Conservation (phyloP, 2,329 filamentous ascomycete genomes). For the Penicillium sp. region DNA sequence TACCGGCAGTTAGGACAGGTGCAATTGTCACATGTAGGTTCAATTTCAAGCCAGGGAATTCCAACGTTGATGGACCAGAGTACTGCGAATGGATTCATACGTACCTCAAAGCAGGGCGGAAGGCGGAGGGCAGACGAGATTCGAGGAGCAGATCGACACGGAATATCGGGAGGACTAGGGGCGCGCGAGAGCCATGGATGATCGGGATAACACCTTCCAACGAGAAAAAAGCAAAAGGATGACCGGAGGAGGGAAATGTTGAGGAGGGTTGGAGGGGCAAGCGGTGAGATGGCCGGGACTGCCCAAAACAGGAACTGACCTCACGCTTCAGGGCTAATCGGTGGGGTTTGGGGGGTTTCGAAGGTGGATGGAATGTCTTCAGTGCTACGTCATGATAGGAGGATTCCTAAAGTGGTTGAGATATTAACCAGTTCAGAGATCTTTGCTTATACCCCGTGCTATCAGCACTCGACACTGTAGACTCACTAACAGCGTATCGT, state of each 20-base stretch:
- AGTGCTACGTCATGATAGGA: conserved; percentile 27
- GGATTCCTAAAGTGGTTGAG: too few relatives aligned
- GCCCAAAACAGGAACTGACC: conserved; percentile 25
- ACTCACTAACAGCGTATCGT: too few relatives aligned
- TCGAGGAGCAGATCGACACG: conserved; percentile 14
- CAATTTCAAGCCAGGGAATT: background rate
- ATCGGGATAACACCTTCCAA: background rate
- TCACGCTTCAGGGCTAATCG: conserved; percentile 11
- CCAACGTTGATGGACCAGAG: conserved; percentile 10
- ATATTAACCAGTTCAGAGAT: background rate
- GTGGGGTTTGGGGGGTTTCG: conserved; percentile 12
- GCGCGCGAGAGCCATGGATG: conserved; percentile 21
- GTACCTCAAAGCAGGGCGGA: conserved; percentile 22
- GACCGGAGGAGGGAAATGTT: background rate
- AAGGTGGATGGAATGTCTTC: conserved; percentile 16
- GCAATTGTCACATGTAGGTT: conserved; percentile 20
- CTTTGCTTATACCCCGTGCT: too few relatives aligned
- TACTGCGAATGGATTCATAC: conserved; percentile 9
- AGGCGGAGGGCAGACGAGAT: conserved; percentile 1
- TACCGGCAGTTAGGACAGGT: conserved; percentile 1
- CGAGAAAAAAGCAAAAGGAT: background rate
- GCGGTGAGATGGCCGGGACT: conserved; percentile 26
- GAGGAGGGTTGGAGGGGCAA: conserved; percentile 28
- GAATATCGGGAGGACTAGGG: conserved; percentile 14
- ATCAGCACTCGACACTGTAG: too few relatives aligned